Evolutionary conservation across 495 filamentous ascomycete species (phyloP).

Genomic region (Cladorrhinum samala): DNA sequence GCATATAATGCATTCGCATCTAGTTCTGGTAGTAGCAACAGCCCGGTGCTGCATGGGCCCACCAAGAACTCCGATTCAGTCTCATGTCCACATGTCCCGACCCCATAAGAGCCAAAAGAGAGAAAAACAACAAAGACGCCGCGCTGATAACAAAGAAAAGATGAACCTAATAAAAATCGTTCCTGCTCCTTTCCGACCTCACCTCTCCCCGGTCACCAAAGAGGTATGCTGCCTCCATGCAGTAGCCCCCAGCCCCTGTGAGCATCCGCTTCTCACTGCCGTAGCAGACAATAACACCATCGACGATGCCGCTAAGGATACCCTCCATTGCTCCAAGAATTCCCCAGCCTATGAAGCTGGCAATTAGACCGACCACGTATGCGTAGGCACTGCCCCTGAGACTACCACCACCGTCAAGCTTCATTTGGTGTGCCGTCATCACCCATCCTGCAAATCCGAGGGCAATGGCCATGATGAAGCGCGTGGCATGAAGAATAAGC

Average conservation of each 20-base stretch:
- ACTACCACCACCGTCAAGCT: slow-evolving; percentile 41
- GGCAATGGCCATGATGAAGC: slow-evolving; percentile 80
- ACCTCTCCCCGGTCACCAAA: slow-evolving; percentile 53
- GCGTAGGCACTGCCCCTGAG: slow-evolving; percentile 81
- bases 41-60: not conserved
- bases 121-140: slow-evolving; percentile 4
- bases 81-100: not conserved
- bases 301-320: slow-evolving; percentile 83
- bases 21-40: not conserved
- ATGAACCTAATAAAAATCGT: slow-evolving; percentile 26
- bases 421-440: slow-evolving; percentile 71
- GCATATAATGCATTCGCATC: not conserved
- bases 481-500: slow-evolving; percentile 80
- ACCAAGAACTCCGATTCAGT: not conserved
- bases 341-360: slow-evolving; percentile 90
- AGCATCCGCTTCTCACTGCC: slow-evolving; percentile 73
- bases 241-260: slow-evolving; percentile 67
- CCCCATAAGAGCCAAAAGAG: too few species aligned
- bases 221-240: slow-evolving; percentile 75
- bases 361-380: slow-evolving; percentile 87
- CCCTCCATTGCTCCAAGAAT: slow-evolving; percentile 94
- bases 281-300: slow-evolving; percentile 90
- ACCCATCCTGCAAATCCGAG: slow-evolving; percentile 97
- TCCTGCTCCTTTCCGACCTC: slow-evolving; percentile 22
- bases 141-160: slow-evolving; percentile 20